A percentile compares a stretch with the other conserved stretches of the same genome.
Conservation (phyloP, 345 rosid species). For the Eucalyptus sp. region DNA sequence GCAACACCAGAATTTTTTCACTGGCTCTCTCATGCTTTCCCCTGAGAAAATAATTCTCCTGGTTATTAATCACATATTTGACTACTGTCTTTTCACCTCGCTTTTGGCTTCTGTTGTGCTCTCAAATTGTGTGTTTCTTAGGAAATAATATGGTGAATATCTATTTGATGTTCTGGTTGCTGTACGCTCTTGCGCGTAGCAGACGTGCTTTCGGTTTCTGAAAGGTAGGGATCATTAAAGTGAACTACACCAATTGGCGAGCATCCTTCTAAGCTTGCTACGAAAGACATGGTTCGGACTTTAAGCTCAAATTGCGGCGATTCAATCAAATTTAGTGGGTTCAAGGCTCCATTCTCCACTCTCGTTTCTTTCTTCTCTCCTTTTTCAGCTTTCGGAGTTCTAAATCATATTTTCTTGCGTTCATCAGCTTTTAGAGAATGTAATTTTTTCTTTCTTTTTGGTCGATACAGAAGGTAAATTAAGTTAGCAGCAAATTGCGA, state of each 20-base stretch:
- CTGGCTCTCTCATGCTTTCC: background rate
- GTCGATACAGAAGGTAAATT: background rate
- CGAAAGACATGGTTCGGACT: background rate
- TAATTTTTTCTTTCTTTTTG: background rate
- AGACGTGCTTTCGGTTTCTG: background rate
- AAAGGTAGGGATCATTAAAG: background rate
- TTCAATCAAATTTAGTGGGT: background rate
- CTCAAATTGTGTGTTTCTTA: background rate
- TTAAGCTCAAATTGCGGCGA: background rate
- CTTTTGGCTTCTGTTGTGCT: background rate
- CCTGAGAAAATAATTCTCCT: background rate
- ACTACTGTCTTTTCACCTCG: background rate
- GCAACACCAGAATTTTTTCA: background rate
- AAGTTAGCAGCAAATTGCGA: background rate
- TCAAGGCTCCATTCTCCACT: accelerated
- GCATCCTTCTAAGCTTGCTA: background rate
- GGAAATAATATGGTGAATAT: background rate
- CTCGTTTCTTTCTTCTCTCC: background rate
- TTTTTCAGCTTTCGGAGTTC: background rate
- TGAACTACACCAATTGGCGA: background rate
- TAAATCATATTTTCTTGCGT: background rate
- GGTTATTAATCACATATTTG: background rate
- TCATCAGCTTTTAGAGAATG: background rate
- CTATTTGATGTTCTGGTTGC: background rate
- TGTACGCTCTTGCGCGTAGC: background rate